phyloP scores from a whole-genome alignment of 2,329 filamentous ascomycete genomes.

The Ambrosiella cleistominuta region DNA sequence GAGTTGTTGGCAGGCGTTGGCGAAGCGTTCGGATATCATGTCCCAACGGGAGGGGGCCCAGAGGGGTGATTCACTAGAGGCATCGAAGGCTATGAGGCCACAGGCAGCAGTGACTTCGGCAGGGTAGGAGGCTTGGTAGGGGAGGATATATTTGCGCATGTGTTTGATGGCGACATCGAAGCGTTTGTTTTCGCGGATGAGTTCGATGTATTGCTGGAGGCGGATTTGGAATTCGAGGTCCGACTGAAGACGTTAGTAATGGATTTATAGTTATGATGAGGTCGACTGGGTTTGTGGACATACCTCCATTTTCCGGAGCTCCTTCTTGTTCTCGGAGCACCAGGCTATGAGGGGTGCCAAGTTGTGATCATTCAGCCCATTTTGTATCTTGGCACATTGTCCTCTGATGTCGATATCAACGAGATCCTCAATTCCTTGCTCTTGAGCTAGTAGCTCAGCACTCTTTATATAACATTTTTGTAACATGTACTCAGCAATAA shows the following conservation, averaged over 20 bases:
- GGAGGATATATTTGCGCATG: slow-evolving; percentile 63
- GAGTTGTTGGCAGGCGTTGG: slow-evolving; percentile 69
- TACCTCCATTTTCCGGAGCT: slow-evolving; percentile 72
- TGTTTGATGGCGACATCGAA: slow-evolving; percentile 63
- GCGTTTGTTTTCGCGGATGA: slow-evolving; percentile 47
- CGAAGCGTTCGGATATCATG: slow-evolving; percentile 43
- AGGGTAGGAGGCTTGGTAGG: slow-evolving; percentile 51
- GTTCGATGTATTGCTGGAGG: slow-evolving; percentile 84
- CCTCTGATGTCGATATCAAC: slow-evolving; percentile 83
- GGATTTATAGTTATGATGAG: not conserved
- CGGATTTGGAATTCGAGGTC: slow-evolving; percentile 86
- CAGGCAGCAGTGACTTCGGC: slow-evolving; percentile 54
- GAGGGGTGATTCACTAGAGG: slow-evolving; percentile 27
- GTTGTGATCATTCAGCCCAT: slow-evolving; percentile 50
- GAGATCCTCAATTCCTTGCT: slow-evolving; percentile 60
- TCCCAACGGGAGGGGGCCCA: slow-evolving; percentile 52
- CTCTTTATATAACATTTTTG: slow-evolving; percentile 66
- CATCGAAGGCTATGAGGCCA: slow-evolving; percentile 51
- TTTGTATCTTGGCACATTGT: slow-evolving; percentile 60
- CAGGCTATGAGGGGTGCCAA: slow-evolving; percentile 68
- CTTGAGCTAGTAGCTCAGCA: slow-evolving; percentile 55
- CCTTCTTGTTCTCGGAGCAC: slow-evolving; percentile 88
- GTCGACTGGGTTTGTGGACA: slow-evolving; percentile 16
- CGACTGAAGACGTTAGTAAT: slow-evolving; percentile 29
- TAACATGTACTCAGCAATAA: slow-evolving; percentile 85